A percentile compares a stretch with the other conserved stretches of the same genome.
These are phyloP conservation scores for Ceratobasidium sp. DNA, from an alignment of 1,284 basidiomycete genomes.

Conservation along the genomic window DNA sequence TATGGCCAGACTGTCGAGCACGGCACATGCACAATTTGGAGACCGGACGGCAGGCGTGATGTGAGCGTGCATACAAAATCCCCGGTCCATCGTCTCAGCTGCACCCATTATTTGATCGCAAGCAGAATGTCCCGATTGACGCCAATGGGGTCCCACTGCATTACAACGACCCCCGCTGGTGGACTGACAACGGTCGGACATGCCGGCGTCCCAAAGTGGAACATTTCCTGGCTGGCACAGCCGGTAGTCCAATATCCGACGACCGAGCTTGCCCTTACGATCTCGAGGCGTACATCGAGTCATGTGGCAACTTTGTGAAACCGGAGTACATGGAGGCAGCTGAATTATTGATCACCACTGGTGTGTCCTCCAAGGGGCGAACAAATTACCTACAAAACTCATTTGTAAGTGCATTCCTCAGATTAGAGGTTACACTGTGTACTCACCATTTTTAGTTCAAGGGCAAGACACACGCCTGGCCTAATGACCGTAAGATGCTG, in stretches of 20 bases:
- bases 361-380: constrained; percentile 1
- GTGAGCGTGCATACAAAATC: background rate
- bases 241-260: constrained; percentile 14
- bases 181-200: constrained; percentile 9
- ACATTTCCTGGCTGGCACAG: background rate
- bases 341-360: constrained; percentile 28
- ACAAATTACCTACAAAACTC: constrained; percentile 14
- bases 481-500: background rate
- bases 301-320: background rate
- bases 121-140: background rate
- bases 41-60: background rate
- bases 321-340: constrained; percentile 5
- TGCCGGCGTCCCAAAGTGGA: background rate
- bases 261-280: background rate
- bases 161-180: constrained; percentile 4
- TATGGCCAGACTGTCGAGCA: background rate
- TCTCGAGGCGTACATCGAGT: constrained; percentile 16
- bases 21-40: background rate
- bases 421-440: background rate
- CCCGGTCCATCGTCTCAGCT: constrained; percentile 2
- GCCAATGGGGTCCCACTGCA: background rate
- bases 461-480: background rate
- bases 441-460: no score
- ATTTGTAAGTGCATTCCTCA: background rate
- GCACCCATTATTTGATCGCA: background rate